Base-by-base conservation (phyloP, 139 green algal genomes). In the Eudorina sp. region DNA sequence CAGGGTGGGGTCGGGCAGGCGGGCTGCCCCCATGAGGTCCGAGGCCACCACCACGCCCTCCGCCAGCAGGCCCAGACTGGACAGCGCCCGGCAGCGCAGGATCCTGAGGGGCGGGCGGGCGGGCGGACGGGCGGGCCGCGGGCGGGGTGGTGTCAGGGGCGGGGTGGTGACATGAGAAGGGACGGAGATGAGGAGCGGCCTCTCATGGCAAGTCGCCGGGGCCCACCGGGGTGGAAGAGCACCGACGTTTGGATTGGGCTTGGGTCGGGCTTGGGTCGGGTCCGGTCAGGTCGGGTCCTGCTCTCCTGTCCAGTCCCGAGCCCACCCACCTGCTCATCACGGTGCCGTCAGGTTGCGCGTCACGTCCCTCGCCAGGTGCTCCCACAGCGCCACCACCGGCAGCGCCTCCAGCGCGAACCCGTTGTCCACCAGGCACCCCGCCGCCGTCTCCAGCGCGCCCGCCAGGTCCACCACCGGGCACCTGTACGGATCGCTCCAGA, bases 381-480 rank as follows among this genome's bases (percentile, higher is more conserved):
- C 93, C 92, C 92, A 96, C 70, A 95, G 73, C 5, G 89, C 70
- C 4, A 94, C 38, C 41, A 94, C 53, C 16, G 92, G 92, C 58
- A 96, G 90, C 9, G 91, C 89, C 46, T 91, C 86, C 48, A 95
- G 69, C 38, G 74, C 38, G 7, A 93, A 72, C 1, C 84, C 83
- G 4, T 87, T 72, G 53, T 94, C 88, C 64, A 94, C 23, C 69
- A 96, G 90, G 18, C 76, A 73, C 31, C 34, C 34, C 7, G 62
- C 27, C 4, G 91, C 36, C 11, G 83, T 86, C 80, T 96, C 93
- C 19, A 94, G 70, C 48, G 89, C 87, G 2, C 83, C 88, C 27
- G 91, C 53, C 38, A 96, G 83, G 80, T 96, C 91, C 13, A 83
- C 62, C n/a, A 93, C 85, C 34, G 92, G 92, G 82, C 91, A 94